Evolutionary conservation across 495 filamentous ascomycete species (phyloP), one percentile per base, ranked within the genome.

Genomic region (Hypoxylon subgilvum): DNA sequence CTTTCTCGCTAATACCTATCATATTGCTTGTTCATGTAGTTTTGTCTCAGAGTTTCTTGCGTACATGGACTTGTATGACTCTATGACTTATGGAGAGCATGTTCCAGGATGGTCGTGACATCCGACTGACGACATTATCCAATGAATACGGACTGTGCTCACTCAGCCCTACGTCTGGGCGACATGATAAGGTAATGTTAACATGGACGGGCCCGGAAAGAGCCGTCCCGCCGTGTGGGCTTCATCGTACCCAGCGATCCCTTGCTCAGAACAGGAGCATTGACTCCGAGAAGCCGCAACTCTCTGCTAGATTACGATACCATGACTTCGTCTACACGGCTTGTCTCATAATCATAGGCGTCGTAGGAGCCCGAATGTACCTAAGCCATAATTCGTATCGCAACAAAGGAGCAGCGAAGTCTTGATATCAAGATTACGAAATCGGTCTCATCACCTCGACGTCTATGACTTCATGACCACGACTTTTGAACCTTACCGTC

Each of bases 381-480:
- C 43, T 16, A 48, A 45, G 25, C 48, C 55, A 44, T 39, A 27
- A 23, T 10, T 8, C 46, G 27, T 22, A 10, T 39, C 23, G 18
- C 46, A 6, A 6, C 0, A n/a, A 10, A 17, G 6, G 0, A 19
- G 2, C 1, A 14, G n/a, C n/a, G 1, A 25, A 40, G 38, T 57
- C 59, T 47, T 57, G 59, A 62, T 44, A 57, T 62, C 59, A 52
- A 30, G 6, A 62, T 62, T 56, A 57, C 52, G 59, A 48, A 61
- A 61, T 30, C 2, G 13, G 21, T 13, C 14, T 13, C 27, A 45
- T 55, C 32, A 41, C 58, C 21, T 25, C 45, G 18, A 12, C 35
- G 13, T 53, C 48, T 60, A 53, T 60, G 56, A 60, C 56, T 36
- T 60, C 56, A 53, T 30, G 56, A 48, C 40, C 12, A 19, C 31